Conservation (phyloP, 306 rosid genomes). For the Medicago ruthenica region DNA sequence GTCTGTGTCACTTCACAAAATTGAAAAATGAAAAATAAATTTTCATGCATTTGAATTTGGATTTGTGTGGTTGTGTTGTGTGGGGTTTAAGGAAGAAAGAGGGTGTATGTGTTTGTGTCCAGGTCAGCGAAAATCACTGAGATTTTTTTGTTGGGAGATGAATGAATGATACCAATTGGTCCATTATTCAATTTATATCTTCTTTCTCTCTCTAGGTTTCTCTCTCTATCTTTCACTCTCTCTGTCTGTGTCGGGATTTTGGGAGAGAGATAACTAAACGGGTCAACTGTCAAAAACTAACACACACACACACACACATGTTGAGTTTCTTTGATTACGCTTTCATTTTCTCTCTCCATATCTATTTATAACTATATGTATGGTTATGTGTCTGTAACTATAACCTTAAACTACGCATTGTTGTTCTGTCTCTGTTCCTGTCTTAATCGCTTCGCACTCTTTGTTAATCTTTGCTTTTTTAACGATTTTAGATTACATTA, state of each 20-base stretch:
- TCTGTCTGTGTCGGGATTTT: constrained; percentile 71
- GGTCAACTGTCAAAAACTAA: constrained; percentile 80
- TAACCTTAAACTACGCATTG: constrained; percentile 32
- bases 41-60: constrained; percentile 7
- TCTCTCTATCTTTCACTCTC: constrained; percentile 61
- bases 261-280: constrained; percentile 65
- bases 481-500: constrained; percentile 39
- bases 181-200: constrained; percentile 50
- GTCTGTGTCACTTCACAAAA: neutral
- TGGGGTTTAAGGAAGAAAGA: constrained; percentile 23
- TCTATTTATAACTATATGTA: constrained; percentile 37
- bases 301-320: constrained; percentile 56
- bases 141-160: constrained; percentile 38
- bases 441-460: constrained; percentile 55
- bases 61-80: neutral
- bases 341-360: constrained; percentile 54
- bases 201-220: constrained; percentile 42
- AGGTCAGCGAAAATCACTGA: constrained; percentile 66
- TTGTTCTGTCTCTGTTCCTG: constrained; percentile 57
- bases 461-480: constrained; percentile 43
- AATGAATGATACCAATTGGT: constrained; percentile 55
- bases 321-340: constrained; percentile 65
- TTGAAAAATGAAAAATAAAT: neutral
- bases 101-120: constrained; percentile 43
- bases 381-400: neutral